Base-by-base conservation (phyloP, 1,284 basidiomycete genomes). In the Ustilago xerochloae region DNA sequence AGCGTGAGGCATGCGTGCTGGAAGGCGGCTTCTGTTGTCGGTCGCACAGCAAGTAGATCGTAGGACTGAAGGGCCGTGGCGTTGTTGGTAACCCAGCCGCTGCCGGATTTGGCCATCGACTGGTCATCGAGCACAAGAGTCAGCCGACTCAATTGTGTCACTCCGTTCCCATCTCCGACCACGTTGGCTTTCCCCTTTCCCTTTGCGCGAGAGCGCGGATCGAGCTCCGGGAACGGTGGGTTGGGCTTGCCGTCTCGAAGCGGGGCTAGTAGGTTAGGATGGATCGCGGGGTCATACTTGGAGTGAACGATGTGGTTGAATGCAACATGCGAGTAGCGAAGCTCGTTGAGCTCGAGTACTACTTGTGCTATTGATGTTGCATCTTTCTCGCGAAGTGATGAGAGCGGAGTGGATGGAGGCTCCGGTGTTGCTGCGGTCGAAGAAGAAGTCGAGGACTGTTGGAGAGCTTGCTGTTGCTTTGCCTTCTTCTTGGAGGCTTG, bases 1-100 rank as follows among this genome's bases (percentile, higher is more conserved):
- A 93, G 90, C 0, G 91, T 91, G 12, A 94, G 87, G 72, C 93
- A 93, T 4, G 92, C 91, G 30, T 89, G 87, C 0, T 91, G 90
- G 80, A 94, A 91, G 0, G 91, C 89, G 0, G 88, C 83, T 55
- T 90, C 87, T 1, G 90, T 92, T 1, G 90, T 90, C 1, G 93
- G 93, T 2, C 88, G 85, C 38, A 93, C 88, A 4, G 91, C 88
- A 26, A 95, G 87, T 38, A 95, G 84, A 79, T 94, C 92, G 85
- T 93, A 94, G 1, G 87, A 6, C 89, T 74, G 71, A 2, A 84
- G 64, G 5, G 81, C 70, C 13, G 52, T 61, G n/a, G 75, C 66
- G 47, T 77, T 75, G 36, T 78, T 66, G 35, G 74, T 62, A 26
- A 73, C 68, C 52, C 81, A 65, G 7, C 81, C 81, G 54, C 72